phyloP scores from a whole-genome alignment of 305 asterid genomes.

The Plantago coronopus region DNA sequence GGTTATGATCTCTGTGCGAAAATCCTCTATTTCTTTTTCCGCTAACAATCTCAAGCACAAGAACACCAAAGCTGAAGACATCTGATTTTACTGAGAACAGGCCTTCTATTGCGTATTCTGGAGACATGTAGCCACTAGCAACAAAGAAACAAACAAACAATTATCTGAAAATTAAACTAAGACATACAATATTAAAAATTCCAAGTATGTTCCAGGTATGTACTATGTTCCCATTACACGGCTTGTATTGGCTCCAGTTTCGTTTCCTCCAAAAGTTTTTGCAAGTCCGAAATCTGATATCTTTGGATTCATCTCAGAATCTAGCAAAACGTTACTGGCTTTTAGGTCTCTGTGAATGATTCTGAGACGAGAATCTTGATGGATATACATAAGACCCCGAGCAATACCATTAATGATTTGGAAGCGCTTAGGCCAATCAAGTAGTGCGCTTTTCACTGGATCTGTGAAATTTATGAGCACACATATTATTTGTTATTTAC shows the following conservation, averaged over 20 bases:
- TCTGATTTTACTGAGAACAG: conserved; percentile 42
- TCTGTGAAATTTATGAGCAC: conserved; percentile 7
- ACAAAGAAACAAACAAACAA: not conserved
- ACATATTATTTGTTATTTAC: not conserved
- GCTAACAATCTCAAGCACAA: conserved; percentile 32
- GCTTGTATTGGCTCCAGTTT: conserved; percentile 37
- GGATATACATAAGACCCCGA: conserved; percentile 49
- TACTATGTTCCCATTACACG: conserved; percentile 49
- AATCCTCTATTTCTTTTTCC: conserved; percentile 36
- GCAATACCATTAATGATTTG: conserved; percentile 25
- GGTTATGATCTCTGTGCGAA: conserved; percentile 14
- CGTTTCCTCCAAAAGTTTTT: conserved; percentile 27
- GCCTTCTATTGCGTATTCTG: conserved; percentile 42
- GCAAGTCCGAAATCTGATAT: conserved; percentile 53
- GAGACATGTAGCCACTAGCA: conserved; percentile 43
- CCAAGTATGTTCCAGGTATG: not conserved
- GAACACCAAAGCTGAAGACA: conserved; percentile 35
- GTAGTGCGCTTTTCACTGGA: not conserved
- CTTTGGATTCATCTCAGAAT: conserved; percentile 43
- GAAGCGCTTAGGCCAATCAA: conserved; percentile 25
- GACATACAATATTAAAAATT: not conserved
- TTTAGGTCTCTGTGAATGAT: conserved; percentile 38
- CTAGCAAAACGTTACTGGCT: conserved; percentile 45
- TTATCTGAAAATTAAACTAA: not conserved
- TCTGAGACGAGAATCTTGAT: conserved; percentile 48